Evolutionary conservation across 192 early-diverging fungal species (phyloP), one percentile per base, ranked within the genome.

Genomic region (Coemansia furcata): DNA sequence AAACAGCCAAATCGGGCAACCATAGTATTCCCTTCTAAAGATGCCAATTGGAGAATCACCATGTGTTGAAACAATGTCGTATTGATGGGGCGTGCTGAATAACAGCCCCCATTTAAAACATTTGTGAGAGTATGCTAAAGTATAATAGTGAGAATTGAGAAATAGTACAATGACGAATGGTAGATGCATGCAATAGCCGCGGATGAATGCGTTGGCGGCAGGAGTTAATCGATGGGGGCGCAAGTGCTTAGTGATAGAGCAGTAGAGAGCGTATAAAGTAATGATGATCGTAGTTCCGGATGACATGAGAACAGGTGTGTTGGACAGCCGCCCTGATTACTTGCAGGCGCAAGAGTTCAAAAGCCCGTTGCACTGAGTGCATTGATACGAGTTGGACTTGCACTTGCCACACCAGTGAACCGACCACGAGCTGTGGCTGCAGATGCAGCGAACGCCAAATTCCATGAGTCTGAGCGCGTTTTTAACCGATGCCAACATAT

Each of bases 361-460:
- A 58, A 77, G 60, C 11, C 65, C 73, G 66, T 64, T 72, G 68
- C 79, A 82, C 26, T 73, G 74, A 30, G 68, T 67, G 66, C 79
- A 82, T 52, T 82, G 79, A 58, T 77, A 82, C 44, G 74, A 71
- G 67, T 77, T 82, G 19, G 67, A 60, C 9, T 60, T 23, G 65
- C 79, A 82, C 38, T 55, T 71, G 35, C 46, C 60, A 60, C 79
- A 82, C 71, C 74, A 82, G 39, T 82, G 74, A 26, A 82, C 65
- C 40, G 79, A 82, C 79, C 79, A 82, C 23, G 79, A 76, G 15
- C 55, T 60, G 43, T 82, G 79, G 7, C 65, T 62, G 32, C 79
- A 82, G 21, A 73, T 70, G 29, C 79, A 82, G 14, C 74, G 60
- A 32, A 82, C 79, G 44, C 72, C 74, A 59, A 76, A 77, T n/a